Base-by-base conservation (phyloP, 148 eudicot species). In the Rhododendron ferrugineum region DNA sequence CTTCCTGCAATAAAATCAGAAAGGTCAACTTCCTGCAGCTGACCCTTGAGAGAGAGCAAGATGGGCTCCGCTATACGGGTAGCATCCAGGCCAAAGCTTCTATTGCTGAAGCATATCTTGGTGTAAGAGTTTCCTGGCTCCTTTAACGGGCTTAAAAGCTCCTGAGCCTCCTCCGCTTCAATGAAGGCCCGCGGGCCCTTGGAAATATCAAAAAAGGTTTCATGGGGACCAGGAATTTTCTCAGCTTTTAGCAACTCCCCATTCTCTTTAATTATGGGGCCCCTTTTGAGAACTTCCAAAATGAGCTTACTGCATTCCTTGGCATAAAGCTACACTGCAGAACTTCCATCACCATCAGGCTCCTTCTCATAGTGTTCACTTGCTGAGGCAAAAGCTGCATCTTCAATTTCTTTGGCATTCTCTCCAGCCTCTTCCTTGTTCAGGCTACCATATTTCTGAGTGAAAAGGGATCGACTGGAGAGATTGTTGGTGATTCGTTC, bases 1-100 rank as follows among this genome's bases (percentile, higher is more conserved):
- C 95, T 90, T 78, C 93, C 93, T 18, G 95, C 93, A 88, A 92
- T 86, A 87, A 93, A 89, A 92, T 93, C 95, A 23, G 95, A 92
- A 36, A 93, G 32, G 58, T 92, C 94, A 40, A 92, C 93, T 85
- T 93, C 93, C 80, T 86, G 88, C 83, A 93, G 82, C 44, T 90
- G 93, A 89, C 80, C 84, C 84, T 92, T 90, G 4, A 93, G 83
- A 62, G 93, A 87, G 74, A 74, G 44, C 84, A 93, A 77, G 81
- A 90, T 89, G 44, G 94, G 91, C 23, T 82, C 88, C 30, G 91
- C 94, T 79, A 91, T 87, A 76, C 32, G 84, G 5, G 95, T 94
- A 11, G 94, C 94, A 46, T 82, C 93, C 42, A 89, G 72, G 50
- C 95, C 94, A 74, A 93, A 93, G 87, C 95, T 93, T 86, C 93